phyloP scores from a whole-genome alignment of 495 filamentous ascomycete genomes.

The Barbatosphaeria neglecta region DNA sequence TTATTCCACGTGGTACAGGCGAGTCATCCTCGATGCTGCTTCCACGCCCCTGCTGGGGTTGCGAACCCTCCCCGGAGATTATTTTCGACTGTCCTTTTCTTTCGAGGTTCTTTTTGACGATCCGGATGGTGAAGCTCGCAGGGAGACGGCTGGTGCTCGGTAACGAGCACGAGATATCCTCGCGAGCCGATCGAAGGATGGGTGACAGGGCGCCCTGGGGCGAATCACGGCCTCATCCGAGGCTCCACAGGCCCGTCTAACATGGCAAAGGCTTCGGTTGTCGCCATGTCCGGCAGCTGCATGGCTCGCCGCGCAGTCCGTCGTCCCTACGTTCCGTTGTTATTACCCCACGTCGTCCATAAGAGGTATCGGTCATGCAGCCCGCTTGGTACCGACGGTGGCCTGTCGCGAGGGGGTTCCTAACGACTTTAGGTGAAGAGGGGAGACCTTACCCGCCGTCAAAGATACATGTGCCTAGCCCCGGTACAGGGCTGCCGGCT shows the following conservation, averaged over 20 bases:
- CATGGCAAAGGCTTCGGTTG: neutral
- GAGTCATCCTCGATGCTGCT: neutral
- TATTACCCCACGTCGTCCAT: neutral
- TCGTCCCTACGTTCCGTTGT: neutral
- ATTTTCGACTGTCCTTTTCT: neutral
- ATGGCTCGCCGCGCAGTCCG: neutral
- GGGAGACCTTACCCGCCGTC: neutral
- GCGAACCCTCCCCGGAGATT: neutral
- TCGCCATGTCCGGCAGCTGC: neutral
- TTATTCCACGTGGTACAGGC: constrained; percentile 18
- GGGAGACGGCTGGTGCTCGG: no score
- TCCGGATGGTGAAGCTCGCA: no score
- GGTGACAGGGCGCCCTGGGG: no score
- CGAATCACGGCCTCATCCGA: constrained; percentile 19
- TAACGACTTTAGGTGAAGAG: neutral
- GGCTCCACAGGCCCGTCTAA: constrained; percentile 9
- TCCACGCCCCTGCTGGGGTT: neutral
- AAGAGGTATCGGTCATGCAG: neutral
- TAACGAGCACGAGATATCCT: neutral
- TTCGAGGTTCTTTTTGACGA: neutral
- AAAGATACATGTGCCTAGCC: no score
- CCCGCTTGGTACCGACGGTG: neutral
- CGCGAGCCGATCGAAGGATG: no score
- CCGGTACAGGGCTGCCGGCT: no score
- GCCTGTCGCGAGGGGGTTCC: neutral